phyloP scores from a whole-genome alignment of 2,329 filamentous ascomycete species.

The Phoma sp. region DNA sequence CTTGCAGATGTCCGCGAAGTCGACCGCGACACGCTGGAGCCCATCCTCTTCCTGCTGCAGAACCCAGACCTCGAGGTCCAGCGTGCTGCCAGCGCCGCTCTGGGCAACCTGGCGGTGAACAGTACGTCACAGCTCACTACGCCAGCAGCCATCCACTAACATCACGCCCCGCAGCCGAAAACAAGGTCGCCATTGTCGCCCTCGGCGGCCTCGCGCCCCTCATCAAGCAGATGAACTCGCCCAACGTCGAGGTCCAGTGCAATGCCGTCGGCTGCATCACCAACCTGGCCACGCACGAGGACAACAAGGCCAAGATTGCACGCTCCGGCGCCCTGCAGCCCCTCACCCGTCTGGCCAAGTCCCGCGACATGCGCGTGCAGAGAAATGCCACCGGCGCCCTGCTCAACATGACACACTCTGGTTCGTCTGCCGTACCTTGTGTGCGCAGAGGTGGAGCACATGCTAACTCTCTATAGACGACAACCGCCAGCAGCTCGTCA shows the following conservation, averaged over 20 bases:
- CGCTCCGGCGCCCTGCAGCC: conserved; percentile 91
- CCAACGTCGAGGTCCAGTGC: conserved; percentile 98
- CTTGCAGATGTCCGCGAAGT: conserved; percentile 93
- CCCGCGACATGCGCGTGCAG: conserved; percentile 98
- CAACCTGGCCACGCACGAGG: conserved; percentile 96
- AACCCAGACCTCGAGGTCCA: conserved; percentile 97
- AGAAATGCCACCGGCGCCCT: conserved; percentile 95
- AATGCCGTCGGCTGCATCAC: conserved; percentile 99
- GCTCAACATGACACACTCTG: conserved; percentile 98
- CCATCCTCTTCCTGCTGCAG: conserved; percentile 92
- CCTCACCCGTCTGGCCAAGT: conserved; percentile 90
- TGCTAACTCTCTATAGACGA: conserved; percentile 69
- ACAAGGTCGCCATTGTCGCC: conserved; percentile 95
- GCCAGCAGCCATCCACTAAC: conserved; percentile 49
- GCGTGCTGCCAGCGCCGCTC: conserved; percentile 90
- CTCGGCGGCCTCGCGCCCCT: conserved; percentile 88
- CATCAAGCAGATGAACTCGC: conserved; percentile 97
- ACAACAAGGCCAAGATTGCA: conserved; percentile 99
- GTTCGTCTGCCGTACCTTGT: conserved; percentile 58
- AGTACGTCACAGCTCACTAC: conserved; percentile 61
- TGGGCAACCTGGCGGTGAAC: conserved; percentile 96
- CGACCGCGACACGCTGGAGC: conserved; percentile 91
- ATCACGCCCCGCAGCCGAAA: conserved; percentile 72
- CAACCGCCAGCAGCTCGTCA: conserved; percentile 96
- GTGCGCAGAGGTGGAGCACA: background rate